Base-by-base conservation (phyloP, 2,329 filamentous ascomycete genomes). In the Aspergillus fijiensis region DNA sequence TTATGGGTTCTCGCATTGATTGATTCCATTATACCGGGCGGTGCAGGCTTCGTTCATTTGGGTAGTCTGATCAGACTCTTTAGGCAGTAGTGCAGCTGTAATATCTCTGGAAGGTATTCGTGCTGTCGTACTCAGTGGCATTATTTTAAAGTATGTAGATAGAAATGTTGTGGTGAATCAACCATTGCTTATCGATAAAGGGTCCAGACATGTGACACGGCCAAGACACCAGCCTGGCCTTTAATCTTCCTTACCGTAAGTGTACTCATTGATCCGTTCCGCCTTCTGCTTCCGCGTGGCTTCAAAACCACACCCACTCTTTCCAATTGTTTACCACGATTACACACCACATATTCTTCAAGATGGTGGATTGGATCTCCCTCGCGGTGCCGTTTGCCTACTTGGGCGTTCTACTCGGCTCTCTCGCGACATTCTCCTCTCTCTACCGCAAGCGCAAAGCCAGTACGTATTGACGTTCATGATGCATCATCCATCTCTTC, bases 371-470 rank as follows among this genome's bases (percentile, higher is more conserved):
- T 83, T 96, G 92, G 92, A 81, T 90, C 79, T 89, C 90, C 79
- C 88, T 98, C 63, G 82, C 87, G 72, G 86, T 97, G 71, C 94
- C 95, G 61, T 85, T 97, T 73, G 89, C 91, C 79, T 99, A 99
- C 79, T 84, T 99, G 61, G 84, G 87, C 68, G 90, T 98, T 61
- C 88, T 99, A 58, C 84, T 91, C 71, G 92, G 92, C 71, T 94
- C 92, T 39, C 86, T 99, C 68, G 89, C 90, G 74, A 95, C 92
- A 65, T 99, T 99, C 80, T 96, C 92, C 51, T 91, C 87, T 59
- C 87, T 98, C 64, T 98, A 98, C 79, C 89, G 94, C 71, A 94
- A 95, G 80, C 87, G 95, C 77, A 95, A 96, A 85, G 88, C 90
- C 68, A 81, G 89, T 91, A 81, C 63, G 86, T 83, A 58, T 58